phyloP scores from a whole-genome alignment of 1,139 yeast species.

The Martiniozyma asiatica region DNA sequence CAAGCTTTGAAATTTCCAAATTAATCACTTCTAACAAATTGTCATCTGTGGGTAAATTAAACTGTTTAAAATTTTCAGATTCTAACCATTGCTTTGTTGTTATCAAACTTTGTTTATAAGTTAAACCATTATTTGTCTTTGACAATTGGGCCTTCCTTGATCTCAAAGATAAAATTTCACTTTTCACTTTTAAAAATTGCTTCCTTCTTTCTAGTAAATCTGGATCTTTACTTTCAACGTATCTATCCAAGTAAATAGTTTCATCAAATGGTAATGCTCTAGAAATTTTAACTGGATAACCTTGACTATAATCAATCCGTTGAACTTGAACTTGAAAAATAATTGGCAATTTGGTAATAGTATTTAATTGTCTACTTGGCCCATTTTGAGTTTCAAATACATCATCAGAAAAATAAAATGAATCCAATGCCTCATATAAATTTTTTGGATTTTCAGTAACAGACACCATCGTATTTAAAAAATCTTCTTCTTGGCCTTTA shows the following conservation, averaged over 20 bases:
- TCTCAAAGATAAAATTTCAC: conserved; percentile 61
- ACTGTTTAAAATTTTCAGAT: conserved; percentile 24
- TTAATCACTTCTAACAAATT: conserved; percentile 25
- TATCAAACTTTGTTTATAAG: conserved; percentile 38
- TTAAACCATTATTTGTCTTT: conserved; percentile 33
- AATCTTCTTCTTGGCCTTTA: conserved; percentile 39
- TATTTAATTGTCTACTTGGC: conserved; percentile 57
- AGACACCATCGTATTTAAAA: conserved; percentile 69
- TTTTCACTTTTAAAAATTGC: too few species aligned
- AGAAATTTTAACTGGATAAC: conserved; percentile 67
- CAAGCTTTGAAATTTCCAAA: conserved; percentile 25
- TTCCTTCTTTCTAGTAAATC: conserved; percentile 40
- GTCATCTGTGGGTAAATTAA: conserved; percentile 21
- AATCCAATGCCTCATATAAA: conserved; percentile 82
- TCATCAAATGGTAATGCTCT: conserved; percentile 77
- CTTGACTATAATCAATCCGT: conserved; percentile 81
- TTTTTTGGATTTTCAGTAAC: conserved; percentile 82
- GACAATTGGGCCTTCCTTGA: conserved; percentile 34
- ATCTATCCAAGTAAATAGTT: conserved; percentile 73
- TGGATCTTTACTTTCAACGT: conserved; percentile 59
- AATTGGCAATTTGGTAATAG: conserved; percentile 63
- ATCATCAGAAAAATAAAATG: conserved; percentile 62
- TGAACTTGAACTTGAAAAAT: conserved; percentile 87
- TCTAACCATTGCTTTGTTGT: conserved; percentile 48
- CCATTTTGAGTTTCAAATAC: conserved; percentile 62